Evolutionary conservation across 202 grass and related monocot genomes (phyloP).

Genomic region (Tripidium arundinaceum): DNA sequence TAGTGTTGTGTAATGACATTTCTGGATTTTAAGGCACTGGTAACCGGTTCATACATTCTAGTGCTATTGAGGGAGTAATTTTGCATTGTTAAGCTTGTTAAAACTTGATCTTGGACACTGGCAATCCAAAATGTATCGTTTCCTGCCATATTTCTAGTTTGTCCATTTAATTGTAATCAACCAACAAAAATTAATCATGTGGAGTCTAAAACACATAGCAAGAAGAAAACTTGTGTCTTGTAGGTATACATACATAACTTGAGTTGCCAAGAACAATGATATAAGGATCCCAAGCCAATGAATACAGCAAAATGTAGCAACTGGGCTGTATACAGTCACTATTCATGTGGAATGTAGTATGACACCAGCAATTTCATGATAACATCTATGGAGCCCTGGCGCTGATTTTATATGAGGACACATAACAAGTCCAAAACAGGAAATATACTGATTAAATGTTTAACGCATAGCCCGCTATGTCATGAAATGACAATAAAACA

Average conservation of each 20-base stretch:
- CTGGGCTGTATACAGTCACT: background rate
- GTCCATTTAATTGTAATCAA: background rate
- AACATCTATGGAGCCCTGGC: background rate
- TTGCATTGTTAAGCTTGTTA: background rate
- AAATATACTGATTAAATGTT: background rate
- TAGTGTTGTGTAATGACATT: background rate
- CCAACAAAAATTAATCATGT: background rate
- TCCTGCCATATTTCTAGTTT: background rate
- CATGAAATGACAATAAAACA: background rate
- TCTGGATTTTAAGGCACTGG: background rate
- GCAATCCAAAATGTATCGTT: slow-evolving; percentile 2
- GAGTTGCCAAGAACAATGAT: background rate
- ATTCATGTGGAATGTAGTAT: background rate
- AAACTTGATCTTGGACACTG: background rate
- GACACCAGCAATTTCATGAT: background rate
- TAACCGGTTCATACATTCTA: background rate
- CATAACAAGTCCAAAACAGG: background rate
- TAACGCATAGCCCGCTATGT: background rate
- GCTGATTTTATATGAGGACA: background rate
- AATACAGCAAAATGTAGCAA: background rate
- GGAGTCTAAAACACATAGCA: background rate
- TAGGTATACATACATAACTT: background rate
- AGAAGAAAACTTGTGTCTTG: background rate
- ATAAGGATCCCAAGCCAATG: background rate
- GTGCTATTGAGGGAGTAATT: background rate